Base-by-base conservation (phyloP, 78 protist species). In the Dictyostelium citrinum region DNA sequence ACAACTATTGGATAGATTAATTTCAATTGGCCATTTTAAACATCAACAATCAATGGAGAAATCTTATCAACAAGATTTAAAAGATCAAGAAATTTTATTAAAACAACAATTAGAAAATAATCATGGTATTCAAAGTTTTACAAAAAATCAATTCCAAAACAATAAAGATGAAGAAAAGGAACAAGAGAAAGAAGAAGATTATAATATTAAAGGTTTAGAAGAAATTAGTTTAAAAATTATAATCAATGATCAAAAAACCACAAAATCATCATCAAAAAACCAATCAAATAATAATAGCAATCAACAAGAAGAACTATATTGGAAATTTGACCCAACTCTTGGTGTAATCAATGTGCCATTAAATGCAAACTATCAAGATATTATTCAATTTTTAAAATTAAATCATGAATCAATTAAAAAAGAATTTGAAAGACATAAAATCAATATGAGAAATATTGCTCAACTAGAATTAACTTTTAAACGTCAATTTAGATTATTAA, bases 401-500 rank as follows among this genome's bases (percentile, higher is more conserved):
- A 29, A 55, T 41, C 14, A 41, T 17, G 51, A 37, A 5, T 45
- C 27, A 75, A 43, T 77, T 14, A 72, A 37, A 24, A 86, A 45
- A 3, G 92, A 86, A 29, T 61, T 7, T 11, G 31, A 45, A 27
- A 33, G 68, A 20, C 68, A 76, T 39, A 79, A 77, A 64, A 86
- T 75, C 31, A 75, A 86, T 45, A 20, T 49, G 14, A 51, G 84
- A 10, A 86, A 86, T 86, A 9, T 86, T 5, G 24, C 51, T 10
- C 92, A 86, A 77, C 22, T 86, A 20, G 84, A 76, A 41, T 43
- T 86, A 24, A 86, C 84, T 22, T 83, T 86, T 2, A 86, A 75
- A 22, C 39, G 92, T 76, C 58, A 55, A 58, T 86, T 86, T 24
- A 33, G 92, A 64, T 37, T 86, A 55, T 20, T 17, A n/a, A 41